Evolutionary conservation across 768 basidiomycete species (phyloP), one percentile per base, ranked within the genome.

Genomic region (Boletus pseudopeckii): DNA sequence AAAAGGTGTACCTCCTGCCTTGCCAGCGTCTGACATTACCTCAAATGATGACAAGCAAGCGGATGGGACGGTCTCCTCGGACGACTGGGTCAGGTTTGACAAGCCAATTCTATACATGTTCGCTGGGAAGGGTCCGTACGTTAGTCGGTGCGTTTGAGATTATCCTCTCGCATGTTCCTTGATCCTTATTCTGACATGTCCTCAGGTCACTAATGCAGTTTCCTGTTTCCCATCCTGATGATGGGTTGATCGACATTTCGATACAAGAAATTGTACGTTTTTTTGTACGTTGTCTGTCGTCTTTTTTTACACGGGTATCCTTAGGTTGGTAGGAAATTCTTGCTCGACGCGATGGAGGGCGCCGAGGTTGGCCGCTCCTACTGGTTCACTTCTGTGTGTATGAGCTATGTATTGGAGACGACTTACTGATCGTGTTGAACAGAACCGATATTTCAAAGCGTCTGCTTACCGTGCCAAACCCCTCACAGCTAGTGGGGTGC

Each of bases 51-150:
- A 51, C 38, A 57, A 59, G 45, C 62, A 46, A n/a, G 26, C 20
- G 3, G 59, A 59, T 20, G 58, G 10, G 56, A 60, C 71, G 4
- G 66, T 71, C 20, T 68, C 77, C 4, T 74, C 79, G 36, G 68
- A 84, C 2, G 80, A 79, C n/a, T 91, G 92, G 91, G 78, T 81
- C 40, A 80, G 75, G 33, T 80, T 90, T 56, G 80, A 87, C 34
- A 78, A 84, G 52, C 85, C 88, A 13, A 66, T 90, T 24, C 60
- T 86, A 13, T 92, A 80, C 69, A 71, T 90, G 37, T 88, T 81
- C 64, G 88, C 85, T 7, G 90, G 91, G 6, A 86, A 90, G 69
- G 86, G 87, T 18, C 88, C 90, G 6, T 90, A 82, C 69, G 85
- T 88, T 39, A 79, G 77, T 49, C 75, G 83, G 86, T 85, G 61